Evolutionary conservation across 495 filamentous ascomycete genomes (phyloP), one percentile per base, ranked within the genome.

Genomic region (Tetracladium marchalianum): DNA sequence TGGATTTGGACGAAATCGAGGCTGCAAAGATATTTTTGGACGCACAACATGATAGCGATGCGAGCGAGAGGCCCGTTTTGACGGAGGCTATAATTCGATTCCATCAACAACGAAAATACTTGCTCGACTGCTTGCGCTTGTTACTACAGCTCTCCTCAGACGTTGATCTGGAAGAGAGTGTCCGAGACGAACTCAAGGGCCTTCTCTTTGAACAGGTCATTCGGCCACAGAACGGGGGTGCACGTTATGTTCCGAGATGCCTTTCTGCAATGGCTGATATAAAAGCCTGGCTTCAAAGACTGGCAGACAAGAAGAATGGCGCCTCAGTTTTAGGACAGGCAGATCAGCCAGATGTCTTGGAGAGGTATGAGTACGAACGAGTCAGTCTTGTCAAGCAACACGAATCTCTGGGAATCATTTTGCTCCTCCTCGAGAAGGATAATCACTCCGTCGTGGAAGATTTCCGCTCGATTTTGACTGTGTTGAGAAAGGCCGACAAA

Each of bases 1-100:
- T 96, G 43, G 77, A 94, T 53, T 71, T 99, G 22, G 90, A 99
- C 64, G 92, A 99, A 62, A 53, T 94, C 40, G 70, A 88, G 57
- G 82, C 93, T 16, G 85, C 89, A 6, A 62, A 71, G 39, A 66
- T 94, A 18, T 76, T 90, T 46, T 61, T 93, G 13, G 72, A 73
- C 34, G 76, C 83, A 6, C 75, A 84, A 57, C 69, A 77, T 39
- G 78, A 85, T 51, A 67, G 77, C 9, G 69, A 77, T 39, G 53
- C 69, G 12, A 68, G 87, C 19, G 85, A 85, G 46, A 74, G 87
- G 24, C 66, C 86, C 17, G 69, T 80, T 51, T 66, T 83, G 35
- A 78, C 84, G 50, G 77, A 79, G 43, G 84, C 84, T 49, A 71
- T 95, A 44, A 80, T 97, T 57, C 74, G 77, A 44, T 97, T 92